phyloP scores from a whole-genome alignment of 345 rosid genomes.

The Litchi chinensis region DNA sequence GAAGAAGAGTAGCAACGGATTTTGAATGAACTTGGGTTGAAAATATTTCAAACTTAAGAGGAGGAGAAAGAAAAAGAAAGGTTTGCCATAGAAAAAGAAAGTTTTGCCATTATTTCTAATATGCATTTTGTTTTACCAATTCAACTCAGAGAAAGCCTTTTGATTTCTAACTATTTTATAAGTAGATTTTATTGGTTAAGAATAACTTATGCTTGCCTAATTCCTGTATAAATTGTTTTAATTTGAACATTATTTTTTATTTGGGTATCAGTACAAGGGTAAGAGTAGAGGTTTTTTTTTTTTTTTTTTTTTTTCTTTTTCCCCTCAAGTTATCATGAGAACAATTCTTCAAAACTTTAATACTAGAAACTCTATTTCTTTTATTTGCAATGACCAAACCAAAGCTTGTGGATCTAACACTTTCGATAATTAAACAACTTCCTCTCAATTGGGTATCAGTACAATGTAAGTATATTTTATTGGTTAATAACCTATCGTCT shows the following conservation, averaged over 20 bases:
- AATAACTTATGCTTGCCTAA: background rate
- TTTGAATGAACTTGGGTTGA: slow-evolving; percentile 78
- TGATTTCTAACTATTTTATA: background rate
- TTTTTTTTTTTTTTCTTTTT: no score
- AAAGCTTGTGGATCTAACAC: slow-evolving; percentile 69
- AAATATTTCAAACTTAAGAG: slow-evolving; percentile 56
- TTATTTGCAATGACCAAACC: slow-evolving; percentile 43
- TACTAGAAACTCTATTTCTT: slow-evolving; percentile 12
- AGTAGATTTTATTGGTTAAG: background rate
- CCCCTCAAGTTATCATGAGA: no score
- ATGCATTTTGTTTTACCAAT: slow-evolving; percentile 6
- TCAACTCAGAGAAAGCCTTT: no score
- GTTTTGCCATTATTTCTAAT: slow-evolving; percentile 33
- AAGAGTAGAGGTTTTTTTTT: no score
- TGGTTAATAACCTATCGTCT: slow-evolving; percentile 12
- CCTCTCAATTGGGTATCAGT: slow-evolving; percentile 42
- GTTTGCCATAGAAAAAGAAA: slow-evolving; percentile 43
- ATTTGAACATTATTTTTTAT: slow-evolving; percentile 2
- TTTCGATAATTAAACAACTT: slow-evolving; percentile 35
- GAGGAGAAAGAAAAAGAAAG: slow-evolving; percentile 20
- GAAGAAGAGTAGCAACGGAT: slow-evolving; percentile 63
- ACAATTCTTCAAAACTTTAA: background rate
- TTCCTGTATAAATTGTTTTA: background rate
- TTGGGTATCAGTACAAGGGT: background rate
- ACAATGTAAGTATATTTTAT: no score